Base-by-base conservation (phyloP, 176 grass and related monocot species). In the Hyparrhenia diplandra region DNA sequence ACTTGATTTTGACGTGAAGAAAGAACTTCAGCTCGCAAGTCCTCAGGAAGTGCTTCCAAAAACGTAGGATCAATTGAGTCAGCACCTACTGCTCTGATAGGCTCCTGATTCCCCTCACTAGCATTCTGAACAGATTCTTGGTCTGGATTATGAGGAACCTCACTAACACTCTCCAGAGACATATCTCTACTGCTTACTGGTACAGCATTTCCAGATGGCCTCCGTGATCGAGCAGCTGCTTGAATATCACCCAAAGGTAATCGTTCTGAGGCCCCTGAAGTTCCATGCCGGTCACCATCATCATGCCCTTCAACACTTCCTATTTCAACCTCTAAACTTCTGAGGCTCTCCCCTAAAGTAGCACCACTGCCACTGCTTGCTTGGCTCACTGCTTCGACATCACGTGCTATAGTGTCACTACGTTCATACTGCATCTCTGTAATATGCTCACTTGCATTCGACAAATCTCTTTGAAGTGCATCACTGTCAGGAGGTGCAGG, bases 301-400 rank as follows among this genome's bases (percentile, higher is more conserved):
- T 98, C 97, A 84, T 99, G 97, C 58, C 97, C 93, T 73, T 99
- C 97, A 74, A 90, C 91, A 90, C 93, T 99, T 82, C 97, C 97
- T 74, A 99, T 93, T 89, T 99, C 97, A 17, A 99, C 97, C 57
- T 99, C 97, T 77, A 99, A 91, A 79, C 97, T 99, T 74, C 93
- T 87, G 40, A 99, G 90, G 85, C 92, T 95, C 80, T 96, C 93
- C 55, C 97, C 97, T 65, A 99, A 83, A 49, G 97, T 99, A 65
- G 97, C 93, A 64, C 97, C 97, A 87, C 97, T 99, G 41, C 91
- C 97, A 80, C 97, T 99, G 82, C 93, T 99, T 69, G 93, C 97
- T 76, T 99, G 97, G 86, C 97, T 96, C 21, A 99, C 82, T 21
- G 93, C 92, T 91, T 98, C 96, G 16, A 90, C 89, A 78, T 99